Base-by-base conservation (phyloP, 768 basidiomycete species). In the Mycena vulgaris region DNA sequence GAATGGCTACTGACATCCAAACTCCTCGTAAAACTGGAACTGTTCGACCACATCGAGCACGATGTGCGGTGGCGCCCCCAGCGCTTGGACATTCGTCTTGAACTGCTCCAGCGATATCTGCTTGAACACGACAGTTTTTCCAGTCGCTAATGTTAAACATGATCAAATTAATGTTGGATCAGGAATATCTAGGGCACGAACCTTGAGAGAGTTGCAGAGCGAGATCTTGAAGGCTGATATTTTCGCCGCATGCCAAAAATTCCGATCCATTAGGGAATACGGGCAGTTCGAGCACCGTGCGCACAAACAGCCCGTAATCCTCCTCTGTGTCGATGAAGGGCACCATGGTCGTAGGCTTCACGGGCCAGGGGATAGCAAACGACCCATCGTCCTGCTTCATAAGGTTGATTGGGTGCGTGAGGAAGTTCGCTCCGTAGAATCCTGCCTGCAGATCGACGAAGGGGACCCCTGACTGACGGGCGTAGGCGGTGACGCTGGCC, bases 251-350 rank as follows among this genome's bases (percentile, higher is more conserved):
- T 2, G 68, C 37, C 23, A 33, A 4, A 3, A 51, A 0, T 23
- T 59, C 59, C 1, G 35, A 21, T 2, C 60, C 60, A 21, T 23
- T 52, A 2, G 52, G 52, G 35, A 69, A 69, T 4, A 58, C 60
- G 0, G 57, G 28, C 33, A 33, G 28, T 45, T 69, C 68, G 23
- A 69, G 13, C 3, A 39, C 68, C 5, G 21, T 11, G 37, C 61
- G 68, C 23, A 63, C 68, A 31, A 63, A 69, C 0, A 69, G 35
- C 13, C 68, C 68, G n/a, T 62, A 69, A 19, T 69, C 68, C 23
- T 35, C 37, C 48, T 11, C 66, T 0, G 28, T 21, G 31, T 69
- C 68, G 61, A 69, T 39, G 51, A 69, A 10, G 2, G 68, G 68
- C 0, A 69, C 23, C 4, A 48, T 13, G 7, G 51, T 30, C 4